Evolutionary conservation across 1,284 basidiomycete genomes (phyloP).

Genomic region (Ustilago bromivora): DNA sequence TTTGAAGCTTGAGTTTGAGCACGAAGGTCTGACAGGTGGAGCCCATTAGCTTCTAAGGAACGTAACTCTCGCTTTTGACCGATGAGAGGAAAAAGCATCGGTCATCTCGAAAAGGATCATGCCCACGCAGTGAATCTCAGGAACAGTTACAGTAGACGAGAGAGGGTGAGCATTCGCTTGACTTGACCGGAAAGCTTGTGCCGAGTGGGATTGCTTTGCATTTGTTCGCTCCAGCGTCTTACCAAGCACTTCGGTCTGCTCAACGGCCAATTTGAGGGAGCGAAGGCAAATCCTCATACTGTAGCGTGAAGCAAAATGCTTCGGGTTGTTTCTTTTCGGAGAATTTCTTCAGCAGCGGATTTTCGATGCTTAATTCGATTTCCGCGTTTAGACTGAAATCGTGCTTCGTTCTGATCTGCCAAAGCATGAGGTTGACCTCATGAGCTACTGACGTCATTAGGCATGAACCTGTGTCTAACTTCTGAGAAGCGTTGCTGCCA

Average conservation of each 20-base stretch:
- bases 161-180: neutral
- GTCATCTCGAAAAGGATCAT: neutral
- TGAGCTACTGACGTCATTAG: conserved; percentile 1
- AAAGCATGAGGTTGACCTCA: neutral
- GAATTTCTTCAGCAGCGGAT: conserved; percentile 5
- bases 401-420: neutral
- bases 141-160: neutral
- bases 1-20: neutral
- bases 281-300: neutral
- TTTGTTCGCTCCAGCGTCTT: neutral
- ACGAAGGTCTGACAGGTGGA: neutral
- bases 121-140: conserved; percentile 1
- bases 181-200: neutral
- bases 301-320: neutral
- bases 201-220: neutral
- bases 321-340: conserved; percentile 10
- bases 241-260: neutral
- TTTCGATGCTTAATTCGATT: conserved; percentile 21
- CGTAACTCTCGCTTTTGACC: neutral
- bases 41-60: neutral
- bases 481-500: neutral
- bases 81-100: neutral
- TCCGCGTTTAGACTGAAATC: conserved; percentile 8
- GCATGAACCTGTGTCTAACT: neutral
- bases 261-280: neutral